Percentiles rank a stretch among this genome's conserved stretches.
Evolutionary conservation across 2,329 filamentous ascomycete genomes (phyloP).

Genomic region (Pestalotiopsis sp.): DNA sequence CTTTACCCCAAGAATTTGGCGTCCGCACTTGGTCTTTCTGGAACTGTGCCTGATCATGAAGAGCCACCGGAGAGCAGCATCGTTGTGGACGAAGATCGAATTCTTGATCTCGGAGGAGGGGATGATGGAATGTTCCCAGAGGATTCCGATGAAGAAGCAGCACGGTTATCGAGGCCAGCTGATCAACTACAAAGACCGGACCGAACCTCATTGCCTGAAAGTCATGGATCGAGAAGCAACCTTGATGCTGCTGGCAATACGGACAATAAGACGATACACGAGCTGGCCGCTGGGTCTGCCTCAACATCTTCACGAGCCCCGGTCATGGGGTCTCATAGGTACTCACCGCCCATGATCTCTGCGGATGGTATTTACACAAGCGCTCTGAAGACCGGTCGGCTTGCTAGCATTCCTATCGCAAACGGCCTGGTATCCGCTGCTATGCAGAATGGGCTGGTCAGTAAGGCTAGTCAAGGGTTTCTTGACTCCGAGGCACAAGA

Average conservation of each 20-base stretch:
- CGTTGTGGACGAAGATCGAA: slow-evolving; percentile 67
- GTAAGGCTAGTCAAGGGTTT: slow-evolving; percentile 23
- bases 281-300: background rate
- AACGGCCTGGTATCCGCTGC: slow-evolving; percentile 43
- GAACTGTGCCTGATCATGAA: slow-evolving; percentile 30
- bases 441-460: slow-evolving; percentile 41
- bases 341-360: slow-evolving; percentile 15
- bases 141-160: slow-evolving; percentile 56
- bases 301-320: background rate
- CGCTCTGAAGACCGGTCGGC: slow-evolving; percentile 40
- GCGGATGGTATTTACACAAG: slow-evolving; percentile 45
- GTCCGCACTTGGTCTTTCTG: slow-evolving; percentile 46
- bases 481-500: background rate
- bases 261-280: background rate
- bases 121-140: slow-evolving; percentile 52
- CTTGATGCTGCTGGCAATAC: slow-evolving; percentile 15
- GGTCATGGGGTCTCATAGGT: too few species aligned
- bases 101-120: slow-evolving; percentile 47
- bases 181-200: background rate
- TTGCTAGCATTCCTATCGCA: slow-evolving; percentile 40
- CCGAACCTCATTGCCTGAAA: background rate
- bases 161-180: background rate
- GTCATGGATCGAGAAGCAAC: background rate
- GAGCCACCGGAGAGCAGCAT: slow-evolving; percentile 46
- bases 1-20: slow-evolving; percentile 72